Conservation (phyloP, 208 protist genomes). For the Crithidia expoeki region DNA sequence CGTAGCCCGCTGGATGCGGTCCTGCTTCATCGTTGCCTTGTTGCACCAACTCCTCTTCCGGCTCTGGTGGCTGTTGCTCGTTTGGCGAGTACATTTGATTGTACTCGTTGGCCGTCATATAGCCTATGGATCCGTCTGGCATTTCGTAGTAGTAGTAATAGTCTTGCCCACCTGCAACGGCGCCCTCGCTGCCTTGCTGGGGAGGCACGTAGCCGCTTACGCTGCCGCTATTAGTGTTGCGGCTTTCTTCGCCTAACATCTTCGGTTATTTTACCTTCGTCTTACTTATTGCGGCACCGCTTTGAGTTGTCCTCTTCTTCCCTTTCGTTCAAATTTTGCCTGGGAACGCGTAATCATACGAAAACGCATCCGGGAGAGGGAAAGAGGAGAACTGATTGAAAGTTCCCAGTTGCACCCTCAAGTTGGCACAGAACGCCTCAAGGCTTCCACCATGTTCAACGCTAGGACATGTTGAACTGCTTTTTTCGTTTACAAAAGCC, state of each 20-base stretch:
- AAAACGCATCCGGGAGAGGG: too few relatives aligned
- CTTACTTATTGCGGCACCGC: too few relatives aligned
- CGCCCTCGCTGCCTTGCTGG: background rate
- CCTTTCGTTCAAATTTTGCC: too few relatives aligned
- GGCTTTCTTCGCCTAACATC: background rate
- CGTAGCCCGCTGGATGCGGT: constrained; percentile 9
- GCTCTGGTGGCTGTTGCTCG: constrained; percentile 3
- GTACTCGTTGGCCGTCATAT: constrained; percentile 16
- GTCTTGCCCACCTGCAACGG: background rate
- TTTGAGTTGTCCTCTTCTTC: too few relatives aligned
- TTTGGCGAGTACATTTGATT: constrained; percentile 27
- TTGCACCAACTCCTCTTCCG: background rate
- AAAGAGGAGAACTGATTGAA: too few relatives aligned
- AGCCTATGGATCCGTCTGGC: constrained; percentile 32
- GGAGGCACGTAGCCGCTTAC: constrained; percentile 24
- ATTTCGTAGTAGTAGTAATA: constrained; percentile 40
- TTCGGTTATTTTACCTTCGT: too few relatives aligned
- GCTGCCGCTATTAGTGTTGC: constrained; percentile 10
- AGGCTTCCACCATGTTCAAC: too few relatives aligned
- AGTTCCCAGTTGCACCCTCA: too few relatives aligned
- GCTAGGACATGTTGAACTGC: too few relatives aligned
- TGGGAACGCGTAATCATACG: too few relatives aligned
- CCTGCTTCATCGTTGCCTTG: background rate
- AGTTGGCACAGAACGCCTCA: too few relatives aligned
- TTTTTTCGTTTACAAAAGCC: too few relatives aligned